Conservation (phyloP, 202 grass and related monocot genomes). For the Panicum virgatum region DNA sequence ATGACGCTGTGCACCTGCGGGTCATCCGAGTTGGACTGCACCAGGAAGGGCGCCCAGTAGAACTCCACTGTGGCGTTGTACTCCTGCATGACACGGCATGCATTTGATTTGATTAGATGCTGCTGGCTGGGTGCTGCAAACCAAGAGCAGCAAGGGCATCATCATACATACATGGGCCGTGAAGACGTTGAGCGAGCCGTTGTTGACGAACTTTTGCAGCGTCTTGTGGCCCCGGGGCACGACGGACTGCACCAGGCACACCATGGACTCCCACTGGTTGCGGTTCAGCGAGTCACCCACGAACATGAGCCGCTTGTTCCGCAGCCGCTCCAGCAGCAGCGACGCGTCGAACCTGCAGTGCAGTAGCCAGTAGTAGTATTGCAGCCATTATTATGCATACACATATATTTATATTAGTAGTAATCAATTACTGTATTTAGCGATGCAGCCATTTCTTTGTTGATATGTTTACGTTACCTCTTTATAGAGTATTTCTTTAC, state of each 20-base stretch:
- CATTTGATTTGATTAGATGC: too few species aligned
- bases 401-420: too few species aligned
- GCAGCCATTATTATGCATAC: too few species aligned
- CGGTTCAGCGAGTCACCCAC: slow-evolving; percentile 95
- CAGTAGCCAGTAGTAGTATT: too few species aligned
- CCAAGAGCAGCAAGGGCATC: background rate
- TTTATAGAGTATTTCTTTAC: too few species aligned
- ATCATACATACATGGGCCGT: slow-evolving; percentile 54
- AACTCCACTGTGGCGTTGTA: slow-evolving; percentile 82
- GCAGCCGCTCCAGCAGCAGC: slow-evolving; percentile 68
- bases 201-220: slow-evolving; percentile 75
- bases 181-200: slow-evolving; percentile 80
- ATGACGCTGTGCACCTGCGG: slow-evolving; percentile 51
- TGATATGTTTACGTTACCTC: too few species aligned
- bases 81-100: slow-evolving; percentile 47
- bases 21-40: slow-evolving; percentile 64
- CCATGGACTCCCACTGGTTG: slow-evolving; percentile 97
- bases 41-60: slow-evolving; percentile 77
- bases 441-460: too few species aligned
- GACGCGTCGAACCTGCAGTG: slow-evolving; percentile 62
- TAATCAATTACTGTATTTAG: too few species aligned
- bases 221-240: slow-evolving; percentile 57
- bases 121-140: background rate
- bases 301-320: slow-evolving; percentile 90
- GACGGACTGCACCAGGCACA: slow-evolving; percentile 77